Base-by-base conservation (phyloP, 2,329 filamentous ascomycete genomes). In the Tricladium varicosporioides region DNA sequence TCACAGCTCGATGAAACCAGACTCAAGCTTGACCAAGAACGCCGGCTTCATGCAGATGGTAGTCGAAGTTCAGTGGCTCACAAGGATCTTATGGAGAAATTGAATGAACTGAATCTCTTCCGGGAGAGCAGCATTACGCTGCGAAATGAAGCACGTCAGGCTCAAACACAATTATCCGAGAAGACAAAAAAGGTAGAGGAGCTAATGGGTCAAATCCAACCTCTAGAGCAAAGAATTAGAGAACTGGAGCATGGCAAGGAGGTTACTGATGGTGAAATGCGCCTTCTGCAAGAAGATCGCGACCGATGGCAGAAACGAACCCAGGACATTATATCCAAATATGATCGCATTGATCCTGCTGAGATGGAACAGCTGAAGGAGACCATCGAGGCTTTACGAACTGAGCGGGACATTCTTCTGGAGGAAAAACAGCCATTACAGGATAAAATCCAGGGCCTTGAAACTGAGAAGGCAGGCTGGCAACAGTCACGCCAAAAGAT, bases 231-330 rank as follows among this genome's bases (percentile, higher is more conserved):
- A 53, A 88, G 85, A 60, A 86, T 97, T 44, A 81, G 86, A 10
- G 92, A 96, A 67, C 79, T 97, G 13, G 90, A 95, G 70, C 91
- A 88, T 58, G 89, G 88, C 63, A 88, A 92, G 67, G 88, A 95
- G 63, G 70, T 63, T 0, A 60, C 62, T 36, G 69, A 69, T 43
- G 91, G 91, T 11, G 93, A 97, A 70, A 84, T 97, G 69, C 91
- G 89, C 67, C 82, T 97, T 61, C 80, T 97, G 9, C 89, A 95
- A 63, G 89, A 94, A 67, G 93, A 97, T 70, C 87, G 94, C 14
- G 93, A 97, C 70, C 85, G 91, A 57, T 97, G 93, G 90, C 92
- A 96, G 74, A 93, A 97, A 78, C 88, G 94, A 19, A 95, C 92
- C 1, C 92, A 97, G 70, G 91, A 95, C 65, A 97, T 99, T 60